Conservation (phyloP, 129 eudicot species). For the Centella asiatica region DNA sequence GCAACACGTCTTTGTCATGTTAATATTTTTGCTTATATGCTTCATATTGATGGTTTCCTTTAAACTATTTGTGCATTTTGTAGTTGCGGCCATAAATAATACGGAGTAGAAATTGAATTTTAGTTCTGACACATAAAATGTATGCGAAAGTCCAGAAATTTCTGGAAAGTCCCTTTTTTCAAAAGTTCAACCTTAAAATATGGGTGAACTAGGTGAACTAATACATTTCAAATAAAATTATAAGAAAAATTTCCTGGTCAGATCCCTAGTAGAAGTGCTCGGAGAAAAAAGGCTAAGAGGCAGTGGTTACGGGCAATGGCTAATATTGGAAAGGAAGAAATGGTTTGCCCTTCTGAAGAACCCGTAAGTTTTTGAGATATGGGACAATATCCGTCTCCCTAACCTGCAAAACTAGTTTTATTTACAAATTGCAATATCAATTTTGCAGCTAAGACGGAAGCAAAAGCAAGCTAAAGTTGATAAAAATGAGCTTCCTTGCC, state of each 20-base stretch:
- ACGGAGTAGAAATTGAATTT: no score
- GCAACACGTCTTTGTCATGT: no score
- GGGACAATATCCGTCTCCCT: neutral
- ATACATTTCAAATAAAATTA: no score
- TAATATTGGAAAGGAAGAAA: slow-evolving; percentile 38
- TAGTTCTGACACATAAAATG: no score
- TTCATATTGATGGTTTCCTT: no score
- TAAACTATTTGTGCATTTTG: no score
- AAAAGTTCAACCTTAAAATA: no score
- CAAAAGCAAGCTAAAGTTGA: slow-evolving; percentile 16
- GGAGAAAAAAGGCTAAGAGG: slow-evolving; percentile 71
- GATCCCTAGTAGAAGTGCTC: slow-evolving; percentile 83
- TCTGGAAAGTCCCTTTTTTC: no score
- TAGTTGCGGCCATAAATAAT: no score
- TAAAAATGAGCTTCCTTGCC: slow-evolving; percentile 18
- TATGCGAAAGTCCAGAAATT: no score
- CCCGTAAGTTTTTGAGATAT: slow-evolving; percentile 23
- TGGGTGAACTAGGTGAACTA: no score
- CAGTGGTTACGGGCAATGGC: slow-evolving; percentile 50
- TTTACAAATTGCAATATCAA: neutral
- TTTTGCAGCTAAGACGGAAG: slow-evolving; percentile 23
- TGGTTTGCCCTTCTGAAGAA: slow-evolving; percentile 22
- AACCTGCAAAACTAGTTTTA: neutral
- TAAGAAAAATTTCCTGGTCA: slow-evolving; percentile 18
- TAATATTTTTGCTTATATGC: no score